Percentiles rank a stretch among this genome's conserved stretches.
Evolutionary conservation across 2,329 filamentous ascomycete genomes (phyloP).

Genomic region (Pseudogymnoascus sp.): DNA sequence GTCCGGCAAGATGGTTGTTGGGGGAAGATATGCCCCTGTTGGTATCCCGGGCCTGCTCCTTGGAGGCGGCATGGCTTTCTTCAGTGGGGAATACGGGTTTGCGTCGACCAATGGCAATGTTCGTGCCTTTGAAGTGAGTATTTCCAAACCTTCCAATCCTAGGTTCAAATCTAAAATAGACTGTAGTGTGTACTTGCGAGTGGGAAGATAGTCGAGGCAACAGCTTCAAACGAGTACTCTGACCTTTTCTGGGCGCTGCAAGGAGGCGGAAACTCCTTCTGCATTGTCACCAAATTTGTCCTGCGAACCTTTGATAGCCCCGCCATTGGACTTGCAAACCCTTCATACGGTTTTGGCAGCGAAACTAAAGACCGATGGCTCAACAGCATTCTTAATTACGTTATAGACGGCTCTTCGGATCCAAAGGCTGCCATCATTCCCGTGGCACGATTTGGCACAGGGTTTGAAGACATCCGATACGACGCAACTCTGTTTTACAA

Average conservation of each 20-base stretch:
- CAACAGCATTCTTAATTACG: conserved; percentile 13
- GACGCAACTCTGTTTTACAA: conserved; percentile 15
- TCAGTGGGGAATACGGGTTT: conserved; percentile 28
- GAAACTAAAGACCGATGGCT: conserved; percentile 12
- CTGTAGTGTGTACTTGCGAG: background rate
- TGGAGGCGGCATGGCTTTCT: conserved; percentile 19
- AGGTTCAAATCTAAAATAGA: background rate
- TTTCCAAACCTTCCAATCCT: background rate
- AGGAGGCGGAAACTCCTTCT: conserved; percentile 29
- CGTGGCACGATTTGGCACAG: conserved; percentile 8
- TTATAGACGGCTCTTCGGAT: conserved; percentile 9
- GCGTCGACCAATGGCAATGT: conserved; percentile 24
- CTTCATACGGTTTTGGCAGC: conserved; percentile 9
- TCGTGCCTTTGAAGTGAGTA: background rate
- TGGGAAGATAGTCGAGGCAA: conserved; percentile 23
- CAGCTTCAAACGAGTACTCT: conserved; percentile 13
- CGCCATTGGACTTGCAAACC: conserved; percentile 8
- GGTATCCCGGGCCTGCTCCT: conserved; percentile 11
- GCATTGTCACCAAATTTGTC: conserved; percentile 27
- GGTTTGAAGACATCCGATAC: conserved; percentile 9
- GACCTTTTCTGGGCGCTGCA: conserved; percentile 32
- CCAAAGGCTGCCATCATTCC: conserved; percentile 15
- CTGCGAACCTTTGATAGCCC: conserved; percentile 10
- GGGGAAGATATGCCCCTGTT: conserved; percentile 10
- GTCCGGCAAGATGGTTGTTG: conserved; percentile 8